phyloP scores from a whole-genome alignment of 176 grass and related monocot species.

The Hsuehochloa calcarea region DNA sequence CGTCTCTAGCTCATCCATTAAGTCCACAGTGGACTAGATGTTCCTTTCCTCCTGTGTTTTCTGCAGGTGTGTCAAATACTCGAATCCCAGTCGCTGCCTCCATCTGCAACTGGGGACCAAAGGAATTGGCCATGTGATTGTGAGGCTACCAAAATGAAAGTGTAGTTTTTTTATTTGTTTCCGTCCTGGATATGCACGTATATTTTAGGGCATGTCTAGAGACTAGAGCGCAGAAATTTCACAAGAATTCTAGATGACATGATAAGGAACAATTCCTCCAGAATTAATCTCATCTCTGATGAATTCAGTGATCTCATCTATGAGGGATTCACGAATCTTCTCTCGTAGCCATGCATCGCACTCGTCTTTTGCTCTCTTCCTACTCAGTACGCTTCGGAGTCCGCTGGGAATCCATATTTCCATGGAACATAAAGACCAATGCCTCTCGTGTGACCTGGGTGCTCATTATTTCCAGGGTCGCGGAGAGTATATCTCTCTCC shows the following conservation, averaged over 20 bases:
- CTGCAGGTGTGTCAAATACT: neutral
- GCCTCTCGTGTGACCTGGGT: no score
- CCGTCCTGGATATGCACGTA: neutral
- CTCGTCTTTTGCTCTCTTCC: no score
- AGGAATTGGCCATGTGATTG: constrained; percentile 28
- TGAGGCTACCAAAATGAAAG: neutral
- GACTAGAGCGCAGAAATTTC: neutral
- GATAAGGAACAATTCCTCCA: neutral
- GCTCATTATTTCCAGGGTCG: no score
- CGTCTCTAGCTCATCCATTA: neutral
- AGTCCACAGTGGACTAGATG: neutral
- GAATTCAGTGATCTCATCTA: no score
- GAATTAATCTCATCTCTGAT: no score
- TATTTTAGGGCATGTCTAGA: neutral
- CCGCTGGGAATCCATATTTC: no score
- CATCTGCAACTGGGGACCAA: constrained; percentile 9
- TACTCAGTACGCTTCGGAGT: no score
- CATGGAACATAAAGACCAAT: no score
- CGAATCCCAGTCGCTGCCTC: neutral
- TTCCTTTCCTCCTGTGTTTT: constrained; percentile 8
- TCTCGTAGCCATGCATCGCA: no score
- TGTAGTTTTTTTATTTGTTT: neutral
- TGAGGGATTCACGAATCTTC: no score
- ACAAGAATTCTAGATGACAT: neutral
- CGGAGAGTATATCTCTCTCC: no score